Evolutionary conservation across 257 asterid species (phyloP), one percentile per base, ranked within the genome.

Genomic region (Nicotiana otophora): DNA sequence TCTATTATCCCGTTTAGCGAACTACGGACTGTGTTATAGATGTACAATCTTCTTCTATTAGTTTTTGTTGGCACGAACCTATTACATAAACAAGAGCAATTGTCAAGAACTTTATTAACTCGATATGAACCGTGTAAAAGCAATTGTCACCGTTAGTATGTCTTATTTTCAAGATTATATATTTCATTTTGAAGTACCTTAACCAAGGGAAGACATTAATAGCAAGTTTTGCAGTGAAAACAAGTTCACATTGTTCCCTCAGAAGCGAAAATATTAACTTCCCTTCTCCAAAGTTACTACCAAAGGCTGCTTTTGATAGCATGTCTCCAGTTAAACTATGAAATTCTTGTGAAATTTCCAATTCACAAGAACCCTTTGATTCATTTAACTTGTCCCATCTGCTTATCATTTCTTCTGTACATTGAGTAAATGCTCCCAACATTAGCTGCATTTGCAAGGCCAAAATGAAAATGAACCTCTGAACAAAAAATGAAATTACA

Each of bases 41-140:
- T 82, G 31, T 85, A 79, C 60, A 82, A 62, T 61, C 88, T 82
- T 67, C 88, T 85, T 61, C 55, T 70, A 23, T 85, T 85, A 82
- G 83, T 85, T 74, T 85, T 85, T 9, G 88, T 82, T 1, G 86
- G 88, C 76, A 85, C 34, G 15, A 82, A 82, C 46, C 88, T 85
- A 60, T 51, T 51, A 51, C 80, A 75, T 48, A 42, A 8, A 28
- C 16, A 48, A 15, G 26, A 75, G 4, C 23, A 42, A 23, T 10
- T 39, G 57, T 68, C 19, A 34, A 68, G 53, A 31, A 31, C 34
- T 31, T 31, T 31, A 31, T 31, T 3, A 31, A 31, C 51, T 42
- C 11, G 8, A 1, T 42, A 42, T 0, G 8, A 10, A 42, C 12
- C 2, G 4, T 9, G 51, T 9, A 2, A 42, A 42, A 3, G 2